Evolutionary conservation across 169 alveolate genomes (phyloP), one percentile per base, ranked within the genome.

Genomic region (Eimeria sp.): DNA sequence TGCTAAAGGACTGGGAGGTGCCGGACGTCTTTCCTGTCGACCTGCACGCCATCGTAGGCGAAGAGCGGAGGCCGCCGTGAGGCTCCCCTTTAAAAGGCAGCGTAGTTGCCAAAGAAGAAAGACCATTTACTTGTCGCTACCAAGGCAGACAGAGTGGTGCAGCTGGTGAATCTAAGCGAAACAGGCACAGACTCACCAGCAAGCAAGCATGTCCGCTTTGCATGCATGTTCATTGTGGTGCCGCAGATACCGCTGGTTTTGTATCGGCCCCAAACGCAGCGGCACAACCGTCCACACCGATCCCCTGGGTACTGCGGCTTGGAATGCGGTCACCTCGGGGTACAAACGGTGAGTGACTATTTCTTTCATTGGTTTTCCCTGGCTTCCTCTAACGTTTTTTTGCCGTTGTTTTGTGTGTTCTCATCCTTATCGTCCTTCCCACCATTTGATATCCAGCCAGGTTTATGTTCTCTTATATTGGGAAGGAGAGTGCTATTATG

Each of bases 221-320:
- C 40, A 34, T 34, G 0, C 40, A 34, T 54, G 61, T 54, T 54
- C 61, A 54, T 40, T 54, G 47, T n/a, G 14, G 18, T 13, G 73
- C 13, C n/a, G 72, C 94, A 97, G 98, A 9, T 97, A 97, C 94
- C 89, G 98, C 73, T 97, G 98, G 98, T 96, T 97, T 80, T 96
- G 97, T 27, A 95, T 98, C 30, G 99, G 99, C 6, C 99, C 98
- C 6, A 96, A 97, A 84, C 87, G 99, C 57, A 97, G 98, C 63
- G 99, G 99, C 6, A 97, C 98, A 18, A 97, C 98, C 13, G 96
- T 98, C 1, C 99, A 98, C 95, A 84, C 88, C 47, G 99, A 98
- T 84, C 99, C 99, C 14, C 87, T 97, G 22, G 95, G 96, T 30
- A 98, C 99, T 2, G 95, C 98, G 5, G 99, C 99, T 57, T 98